A percentile compares a stretch with the other conserved stretches of the same genome.
Conservation (phyloP, 108 stramenopile genomes). For the Cylindrotheca fusiformis region DNA sequence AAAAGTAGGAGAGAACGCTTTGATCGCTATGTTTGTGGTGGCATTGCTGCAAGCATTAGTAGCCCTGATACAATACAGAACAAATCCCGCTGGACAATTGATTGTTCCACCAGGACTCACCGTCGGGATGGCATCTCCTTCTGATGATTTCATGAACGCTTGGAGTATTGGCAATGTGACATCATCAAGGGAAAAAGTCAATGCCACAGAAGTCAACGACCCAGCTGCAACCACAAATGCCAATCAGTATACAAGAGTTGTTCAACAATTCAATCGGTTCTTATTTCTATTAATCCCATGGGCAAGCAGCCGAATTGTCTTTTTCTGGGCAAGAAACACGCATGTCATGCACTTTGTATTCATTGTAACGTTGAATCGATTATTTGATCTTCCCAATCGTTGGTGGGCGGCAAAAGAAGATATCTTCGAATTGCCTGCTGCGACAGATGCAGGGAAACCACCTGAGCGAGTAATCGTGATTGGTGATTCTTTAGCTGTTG, state of each 20-base stretch:
- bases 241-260: slow-evolving; percentile 10
- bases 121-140: slow-evolving; percentile 34
- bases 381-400: slow-evolving; percentile 41
- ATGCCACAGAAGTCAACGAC: slow-evolving; percentile 2
- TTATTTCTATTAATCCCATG: slow-evolving; percentile 53
- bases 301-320: slow-evolving; percentile 35
- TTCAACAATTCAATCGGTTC: slow-evolving; percentile 47
- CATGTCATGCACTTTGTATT: slow-evolving; percentile 61
- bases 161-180: not conserved
- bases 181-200: not conserved
- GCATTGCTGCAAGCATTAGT: slow-evolving; percentile 55
- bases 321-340: slow-evolving; percentile 36
- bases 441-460: not conserved
- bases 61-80: slow-evolving; percentile 59
- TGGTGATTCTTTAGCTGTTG: slow-evolving; percentile 66
- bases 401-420: slow-evolving; percentile 15
- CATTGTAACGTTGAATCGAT: slow-evolving; percentile 35
- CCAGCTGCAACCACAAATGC: not conserved
- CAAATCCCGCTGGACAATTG: slow-evolving; percentile 51
- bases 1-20: slow-evolving; percentile 37
- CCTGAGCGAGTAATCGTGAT: slow-evolving; percentile 49
- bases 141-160: not conserved
- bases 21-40: slow-evolving; percentile 40
- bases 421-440: not conserved
- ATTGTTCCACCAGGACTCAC: slow-evolving; percentile 58